Percentiles rank a stretch among this genome's conserved stretches.
phyloP scores from a whole-genome alignment of 495 filamentous ascomycete genomes.

The Penicillium malachiteum region DNA sequence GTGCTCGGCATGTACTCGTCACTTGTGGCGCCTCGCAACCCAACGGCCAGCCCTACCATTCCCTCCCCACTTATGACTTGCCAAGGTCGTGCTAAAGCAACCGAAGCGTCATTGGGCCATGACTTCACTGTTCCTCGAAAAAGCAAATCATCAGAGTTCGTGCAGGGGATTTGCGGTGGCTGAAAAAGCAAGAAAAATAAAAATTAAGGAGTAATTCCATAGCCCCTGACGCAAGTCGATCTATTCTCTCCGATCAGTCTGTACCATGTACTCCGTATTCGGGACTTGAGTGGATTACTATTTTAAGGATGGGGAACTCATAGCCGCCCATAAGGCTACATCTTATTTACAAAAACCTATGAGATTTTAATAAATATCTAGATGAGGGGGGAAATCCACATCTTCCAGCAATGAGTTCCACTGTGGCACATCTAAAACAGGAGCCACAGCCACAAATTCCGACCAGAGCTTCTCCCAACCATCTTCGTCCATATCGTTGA shows the following conservation, averaged over 20 bases:
- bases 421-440: constrained; percentile 24
- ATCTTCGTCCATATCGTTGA: constrained; percentile 16
- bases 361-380: constrained; percentile 7
- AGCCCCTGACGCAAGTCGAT: neutral
- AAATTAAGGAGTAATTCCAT: no score
- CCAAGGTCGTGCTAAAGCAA: constrained; percentile 16
- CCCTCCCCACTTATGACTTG: constrained; percentile 15
- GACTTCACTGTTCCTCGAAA: constrained; percentile 17
- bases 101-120: constrained; percentile 14
- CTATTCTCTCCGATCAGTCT: neutral
- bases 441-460: constrained; percentile 27
- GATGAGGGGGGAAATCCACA: constrained; percentile 16
- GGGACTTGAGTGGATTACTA: neutral
- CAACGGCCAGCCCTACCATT: constrained; percentile 24
- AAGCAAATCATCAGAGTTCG: neutral
- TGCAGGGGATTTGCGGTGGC: constrained; percentile 2
- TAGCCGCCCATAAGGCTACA: neutral
- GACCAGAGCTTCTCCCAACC: constrained; percentile 27
- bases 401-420: constrained; percentile 27
- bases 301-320: neutral
- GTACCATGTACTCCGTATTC: neutral
- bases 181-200: neutral
- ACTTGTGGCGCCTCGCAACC: constrained; percentile 8
- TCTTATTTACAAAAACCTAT: neutral
- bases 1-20: neutral